Percentiles rank a stretch among this genome's conserved stretches.
phyloP scores from a whole-genome alignment of 2,329 filamentous ascomycete genomes.

The Beauveria australis region DNA sequence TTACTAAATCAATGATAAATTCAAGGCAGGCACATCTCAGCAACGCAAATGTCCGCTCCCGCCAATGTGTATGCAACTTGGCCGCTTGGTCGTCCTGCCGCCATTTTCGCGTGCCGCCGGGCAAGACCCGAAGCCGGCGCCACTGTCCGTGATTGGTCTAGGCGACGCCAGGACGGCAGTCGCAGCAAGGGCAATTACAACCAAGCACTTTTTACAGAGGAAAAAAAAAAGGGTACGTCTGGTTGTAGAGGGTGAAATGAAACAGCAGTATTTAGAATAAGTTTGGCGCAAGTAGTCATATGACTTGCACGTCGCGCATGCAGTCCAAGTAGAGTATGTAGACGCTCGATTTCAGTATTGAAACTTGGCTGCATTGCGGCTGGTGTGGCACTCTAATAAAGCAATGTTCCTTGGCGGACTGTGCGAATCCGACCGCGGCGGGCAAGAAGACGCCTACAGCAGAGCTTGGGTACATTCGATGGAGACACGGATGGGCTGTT shows the following conservation, averaged over 20 bases:
- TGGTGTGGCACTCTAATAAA: slow-evolving; percentile 31
- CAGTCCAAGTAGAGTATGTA: neutral
- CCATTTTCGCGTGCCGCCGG: neutral
- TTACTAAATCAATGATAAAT: neutral
- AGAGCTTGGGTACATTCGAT: slow-evolving; percentile 19
- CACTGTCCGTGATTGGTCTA: neutral
- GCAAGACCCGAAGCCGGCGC: neutral
- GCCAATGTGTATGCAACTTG: neutral
- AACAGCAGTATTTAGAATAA: too few relatives aligned
- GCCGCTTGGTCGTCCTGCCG: neutral
- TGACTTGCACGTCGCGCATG: neutral
- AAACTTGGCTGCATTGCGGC: slow-evolving; percentile 17
- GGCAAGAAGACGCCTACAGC: slow-evolving; percentile 26
- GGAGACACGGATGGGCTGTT: neutral
- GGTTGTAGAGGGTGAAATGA: too few relatives aligned
- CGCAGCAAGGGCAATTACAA: neutral
- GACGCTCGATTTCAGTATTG: too few relatives aligned
- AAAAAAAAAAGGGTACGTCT: neutral
- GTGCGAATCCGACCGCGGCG: slow-evolving; percentile 21
- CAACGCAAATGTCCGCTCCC: neutral
- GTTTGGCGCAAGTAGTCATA: neutral
- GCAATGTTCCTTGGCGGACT: slow-evolving; percentile 29
- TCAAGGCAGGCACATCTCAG: neutral
- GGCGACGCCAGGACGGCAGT: neutral
- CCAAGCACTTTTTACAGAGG: neutral